A percentile compares a stretch with the other conserved stretches of the same genome.
phyloP scores from a whole-genome alignment of 2,329 filamentous ascomycete species.

The Xenosphaeropsis pyriputrescens region DNA sequence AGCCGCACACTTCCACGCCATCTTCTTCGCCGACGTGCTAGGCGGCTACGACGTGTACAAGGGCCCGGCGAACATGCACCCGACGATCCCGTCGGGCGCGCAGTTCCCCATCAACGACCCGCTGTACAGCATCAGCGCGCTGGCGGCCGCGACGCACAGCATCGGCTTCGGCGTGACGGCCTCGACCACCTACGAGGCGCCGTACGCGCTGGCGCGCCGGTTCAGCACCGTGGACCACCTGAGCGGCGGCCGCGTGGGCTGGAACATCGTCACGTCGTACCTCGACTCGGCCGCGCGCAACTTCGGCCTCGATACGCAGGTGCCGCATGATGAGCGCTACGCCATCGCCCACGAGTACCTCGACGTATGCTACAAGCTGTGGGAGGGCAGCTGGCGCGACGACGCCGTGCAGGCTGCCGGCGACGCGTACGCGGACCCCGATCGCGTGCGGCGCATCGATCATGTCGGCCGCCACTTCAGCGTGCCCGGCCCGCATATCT shows the following conservation, averaged over 20 bases:
- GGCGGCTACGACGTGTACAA: conserved; percentile 2
- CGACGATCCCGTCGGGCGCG: conserved; percentile 37
- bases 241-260: conserved; percentile 36
- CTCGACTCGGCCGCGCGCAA: conserved; percentile 52
- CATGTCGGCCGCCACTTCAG: conserved; percentile 49
- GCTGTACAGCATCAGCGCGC: conserved; percentile 44
- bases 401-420: conserved; percentile 48
- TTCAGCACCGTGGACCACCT: conserved; percentile 52
- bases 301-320: conserved; percentile 39
- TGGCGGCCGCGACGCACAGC: conserved; percentile 52
- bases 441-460: conserved; percentile 47
- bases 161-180: conserved; percentile 57
- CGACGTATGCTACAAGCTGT: conserved; percentile 48
- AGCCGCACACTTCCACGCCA: conserved; percentile 21
- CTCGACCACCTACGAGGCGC: conserved; percentile 53
- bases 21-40: conserved; percentile 23
- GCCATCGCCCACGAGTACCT: conserved; percentile 48
- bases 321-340: conserved; percentile 52
- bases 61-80: background rate
- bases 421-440: conserved; percentile 43
- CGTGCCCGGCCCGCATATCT: conserved; percentile 51
- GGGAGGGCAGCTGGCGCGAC: conserved; percentile 52
- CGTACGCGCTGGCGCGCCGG: conserved; percentile 49
- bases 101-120: conserved; percentile 64
- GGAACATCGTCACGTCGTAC: conserved; percentile 50